Percentiles rank a stretch among this genome's conserved stretches.
Evolutionary conservation across 75 land plant genomes (phyloP).

Genomic region (Gnetum montanum): DNA sequence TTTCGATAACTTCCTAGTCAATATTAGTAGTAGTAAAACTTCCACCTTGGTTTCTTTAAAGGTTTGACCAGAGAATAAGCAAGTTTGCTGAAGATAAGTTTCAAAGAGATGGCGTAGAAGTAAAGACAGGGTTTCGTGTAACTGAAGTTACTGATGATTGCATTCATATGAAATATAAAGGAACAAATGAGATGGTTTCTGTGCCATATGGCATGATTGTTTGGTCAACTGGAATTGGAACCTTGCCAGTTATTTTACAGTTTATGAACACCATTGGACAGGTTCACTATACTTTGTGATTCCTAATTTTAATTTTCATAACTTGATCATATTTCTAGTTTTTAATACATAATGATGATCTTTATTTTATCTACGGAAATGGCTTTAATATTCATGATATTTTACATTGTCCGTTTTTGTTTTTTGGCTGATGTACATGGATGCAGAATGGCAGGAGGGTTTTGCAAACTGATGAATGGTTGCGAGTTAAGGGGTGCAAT

Average conservation of each 20-base stretch:
- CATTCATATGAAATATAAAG: slow-evolving; percentile 30
- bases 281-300: slow-evolving; percentile 31
- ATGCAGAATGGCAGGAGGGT: slow-evolving; percentile 59
- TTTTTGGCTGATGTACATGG: not conserved
- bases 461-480: slow-evolving; percentile 92
- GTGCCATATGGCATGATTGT: slow-evolving; percentile 88
- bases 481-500: slow-evolving; percentile 65
- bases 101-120: slow-evolving; percentile 78
- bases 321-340: too few species aligned
- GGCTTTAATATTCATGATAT: too few species aligned
- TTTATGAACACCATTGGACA: slow-evolving; percentile 92
- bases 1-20: too few species aligned
- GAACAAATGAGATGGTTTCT: slow-evolving; percentile 16
- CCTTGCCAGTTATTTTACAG: slow-evolving; percentile 64
- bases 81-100: slow-evolving; percentile 84
- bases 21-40: too few species aligned
- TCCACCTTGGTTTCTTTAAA: slow-evolving; percentile 17
- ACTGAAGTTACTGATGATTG: slow-evolving; percentile 45
- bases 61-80: slow-evolving; percentile 88
- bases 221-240: slow-evolving; percentile 94
- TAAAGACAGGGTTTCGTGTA: slow-evolving; percentile 68
- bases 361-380: too few species aligned
- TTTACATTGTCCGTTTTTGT: too few species aligned
- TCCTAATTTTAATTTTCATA: too few species aligned
- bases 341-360: too few species aligned